phyloP scores from a whole-genome alignment of 2,329 filamentous ascomycete genomes.

The Diplodia sapinea region DNA sequence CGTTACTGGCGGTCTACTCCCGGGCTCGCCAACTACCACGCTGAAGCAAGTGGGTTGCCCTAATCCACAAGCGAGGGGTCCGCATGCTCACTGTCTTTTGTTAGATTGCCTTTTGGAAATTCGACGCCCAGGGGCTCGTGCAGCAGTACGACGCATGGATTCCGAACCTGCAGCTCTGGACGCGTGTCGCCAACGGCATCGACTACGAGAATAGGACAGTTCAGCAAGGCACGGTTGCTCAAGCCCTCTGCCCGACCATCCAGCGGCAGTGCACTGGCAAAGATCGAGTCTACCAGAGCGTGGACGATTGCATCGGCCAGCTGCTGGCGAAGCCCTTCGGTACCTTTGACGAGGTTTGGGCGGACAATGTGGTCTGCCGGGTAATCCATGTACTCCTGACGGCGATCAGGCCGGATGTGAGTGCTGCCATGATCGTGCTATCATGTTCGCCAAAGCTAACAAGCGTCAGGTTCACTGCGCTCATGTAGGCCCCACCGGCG shows the following conservation, averaged over 20 bases:
- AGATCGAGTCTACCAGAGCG: constrained; percentile 47
- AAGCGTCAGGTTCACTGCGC: constrained; percentile 36
- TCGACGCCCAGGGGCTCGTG: constrained; percentile 53
- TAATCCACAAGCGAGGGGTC: no score
- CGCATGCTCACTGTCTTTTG: not conserved
- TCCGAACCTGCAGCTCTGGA: constrained; percentile 51
- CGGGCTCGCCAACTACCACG: constrained; percentile 40
- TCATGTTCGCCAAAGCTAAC: not conserved
- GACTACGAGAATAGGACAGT: constrained; percentile 40
- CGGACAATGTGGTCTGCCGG: constrained; percentile 53
- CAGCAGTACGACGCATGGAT: constrained; percentile 54
- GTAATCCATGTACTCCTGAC: constrained; percentile 51
- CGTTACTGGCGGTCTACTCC: constrained; percentile 41
- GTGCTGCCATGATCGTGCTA: not conserved
- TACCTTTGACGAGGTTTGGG: constrained; percentile 52
- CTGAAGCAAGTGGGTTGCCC: constrained; percentile 42
- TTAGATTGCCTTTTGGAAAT: constrained; percentile 54
- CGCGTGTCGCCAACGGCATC: constrained; percentile 39
- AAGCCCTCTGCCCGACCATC: constrained; percentile 43
- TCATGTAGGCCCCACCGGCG: constrained; percentile 41
- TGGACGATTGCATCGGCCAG: constrained; percentile 43
- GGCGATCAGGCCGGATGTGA: constrained; percentile 36
- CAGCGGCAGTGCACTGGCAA: constrained; percentile 46
- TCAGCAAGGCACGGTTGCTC: constrained; percentile 38
- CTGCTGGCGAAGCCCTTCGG: constrained; percentile 48